Base-by-base conservation (phyloP, 345 rosid genomes). In the Aquilaria yunnanensis region DNA sequence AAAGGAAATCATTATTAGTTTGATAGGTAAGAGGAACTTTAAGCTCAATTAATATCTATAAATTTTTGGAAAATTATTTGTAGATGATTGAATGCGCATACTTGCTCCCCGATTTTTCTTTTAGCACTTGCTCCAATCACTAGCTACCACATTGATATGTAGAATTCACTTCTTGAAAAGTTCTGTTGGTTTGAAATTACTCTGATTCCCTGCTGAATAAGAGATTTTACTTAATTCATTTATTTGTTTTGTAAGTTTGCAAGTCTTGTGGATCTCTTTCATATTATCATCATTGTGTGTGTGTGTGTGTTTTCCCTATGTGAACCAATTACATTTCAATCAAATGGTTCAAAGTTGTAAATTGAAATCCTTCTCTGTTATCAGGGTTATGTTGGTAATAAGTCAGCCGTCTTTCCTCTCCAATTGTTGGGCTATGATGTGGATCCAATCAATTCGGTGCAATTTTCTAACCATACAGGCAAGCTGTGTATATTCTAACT, bases 401-500 rank as follows among this genome's bases (percentile, higher is more conserved):
- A 94, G 70, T 86, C 99, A 51, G 97, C 99, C 30, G 93, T 94
- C 14, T 94, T 94, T 58, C 97, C 97, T 72, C 93, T 94, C 56
- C 97, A 94, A 63, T 75, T 94, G 65, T 71, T 94, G 78, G 99
- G 99, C 48, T 94, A 79, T 67, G 99, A 94, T 77, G 96, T 94
- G 62, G 97, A 94, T 77, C 97, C 99, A 16, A 81, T 94, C 60
- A 85, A 94, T 79, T 94, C 99, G 1, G 99, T 94, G 23, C 99
- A 94, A 72, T 90, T 94, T 80, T 94, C 99, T 2, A 94, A 94
- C 66, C 99, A 90, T 74, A 94, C 99, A 65, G 99, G 99, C 84
- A 81, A 80, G 78, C 76, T 69, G 76, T 71, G 77, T 70, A 69
- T 47, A 54, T 32, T 70, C 59, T 77, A 69, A 63, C 56, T 74